Conservation (phyloP, 139 green algal species). For the Chlorella sorokiniana region DNA sequence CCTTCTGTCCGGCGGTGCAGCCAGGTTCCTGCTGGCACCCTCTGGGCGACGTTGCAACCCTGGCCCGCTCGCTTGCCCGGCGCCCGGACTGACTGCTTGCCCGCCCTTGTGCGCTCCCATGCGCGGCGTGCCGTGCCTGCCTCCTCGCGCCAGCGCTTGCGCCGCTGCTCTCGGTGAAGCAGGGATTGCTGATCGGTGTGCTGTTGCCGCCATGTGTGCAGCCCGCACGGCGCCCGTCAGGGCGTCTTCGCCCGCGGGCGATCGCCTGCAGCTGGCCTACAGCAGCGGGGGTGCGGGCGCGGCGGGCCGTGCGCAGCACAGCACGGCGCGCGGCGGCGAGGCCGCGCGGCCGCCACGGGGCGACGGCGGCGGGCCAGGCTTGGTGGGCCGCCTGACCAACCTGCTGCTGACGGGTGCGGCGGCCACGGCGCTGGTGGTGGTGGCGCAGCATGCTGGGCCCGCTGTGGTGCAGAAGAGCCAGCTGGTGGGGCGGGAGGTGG, state of each 20-base stretch:
- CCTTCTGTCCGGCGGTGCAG: too few species aligned
- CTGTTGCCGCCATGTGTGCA: too few species aligned
- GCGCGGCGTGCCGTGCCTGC: too few species aligned
- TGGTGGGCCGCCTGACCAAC: slow-evolving; percentile 11
- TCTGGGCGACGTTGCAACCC: too few species aligned
- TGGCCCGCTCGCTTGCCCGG: too few species aligned
- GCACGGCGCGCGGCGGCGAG: neutral
- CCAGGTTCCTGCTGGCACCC: too few species aligned
- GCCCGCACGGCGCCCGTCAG: neutral
- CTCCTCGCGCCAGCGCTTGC: too few species aligned
- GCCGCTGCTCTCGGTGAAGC: too few species aligned
- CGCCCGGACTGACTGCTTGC: too few species aligned
- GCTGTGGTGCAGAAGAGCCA: slow-evolving; percentile 5
- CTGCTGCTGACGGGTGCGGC: slow-evolving; percentile 5
- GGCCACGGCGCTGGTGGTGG: slow-evolving; percentile 7
- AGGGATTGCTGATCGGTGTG: too few species aligned
- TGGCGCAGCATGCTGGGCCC: slow-evolving; percentile 2
- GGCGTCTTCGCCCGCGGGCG: neutral
- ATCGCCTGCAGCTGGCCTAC: slow-evolving; percentile 11
- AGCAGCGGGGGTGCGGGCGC: slow-evolving; percentile 8
- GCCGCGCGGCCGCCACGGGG: neutral
- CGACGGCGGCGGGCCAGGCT: neutral
- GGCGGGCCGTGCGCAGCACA: neutral
- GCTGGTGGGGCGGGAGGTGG: neutral
- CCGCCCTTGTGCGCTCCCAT: too few species aligned